phyloP scores from a whole-genome alignment of 306 rosid genomes.

The Canavalia ensiformis region DNA sequence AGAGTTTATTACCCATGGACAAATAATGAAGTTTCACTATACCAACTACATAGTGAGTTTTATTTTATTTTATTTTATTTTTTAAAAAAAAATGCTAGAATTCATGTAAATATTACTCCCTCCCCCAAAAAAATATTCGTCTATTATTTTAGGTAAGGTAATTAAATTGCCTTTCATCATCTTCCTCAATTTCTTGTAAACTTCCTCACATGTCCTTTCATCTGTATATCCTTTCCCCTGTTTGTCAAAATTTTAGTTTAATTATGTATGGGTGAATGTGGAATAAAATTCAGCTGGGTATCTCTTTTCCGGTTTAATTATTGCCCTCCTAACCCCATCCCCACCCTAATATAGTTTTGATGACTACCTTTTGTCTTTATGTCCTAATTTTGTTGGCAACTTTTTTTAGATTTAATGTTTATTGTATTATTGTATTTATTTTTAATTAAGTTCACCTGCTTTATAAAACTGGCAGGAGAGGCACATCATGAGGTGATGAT shows the following conservation, averaged over 20 bases:
- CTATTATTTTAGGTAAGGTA: slow-evolving; percentile 19
- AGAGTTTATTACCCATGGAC: too few species aligned
- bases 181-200: background rate
- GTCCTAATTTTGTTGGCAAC: slow-evolving; percentile 12
- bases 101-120: slow-evolving; percentile 18
- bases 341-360: background rate
- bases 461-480: slow-evolving; percentile 16
- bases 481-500: slow-evolving; percentile 39
- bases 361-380: slow-evolving; percentile 1
- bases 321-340: background rate
- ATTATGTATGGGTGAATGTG: slow-evolving; percentile 39
- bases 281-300: slow-evolving; percentile 30
- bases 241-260: slow-evolving; percentile 22
- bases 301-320: background rate
- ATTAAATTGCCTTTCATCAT: slow-evolving; percentile 1
- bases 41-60: background rate
- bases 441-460: slow-evolving; percentile 12
- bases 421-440: background rate
- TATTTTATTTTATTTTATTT: background rate
- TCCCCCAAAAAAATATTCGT: background rate
- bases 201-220: background rate
- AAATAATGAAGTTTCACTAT: background rate
- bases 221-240: slow-evolving; percentile 12
- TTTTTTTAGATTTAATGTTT: background rate
- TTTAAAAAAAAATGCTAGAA: background rate